Evolutionary conservation across 1,284 basidiomycete genomes (phyloP), one percentile per base, ranked within the genome.

Genomic region (Sphagnurus paluster): DNA sequence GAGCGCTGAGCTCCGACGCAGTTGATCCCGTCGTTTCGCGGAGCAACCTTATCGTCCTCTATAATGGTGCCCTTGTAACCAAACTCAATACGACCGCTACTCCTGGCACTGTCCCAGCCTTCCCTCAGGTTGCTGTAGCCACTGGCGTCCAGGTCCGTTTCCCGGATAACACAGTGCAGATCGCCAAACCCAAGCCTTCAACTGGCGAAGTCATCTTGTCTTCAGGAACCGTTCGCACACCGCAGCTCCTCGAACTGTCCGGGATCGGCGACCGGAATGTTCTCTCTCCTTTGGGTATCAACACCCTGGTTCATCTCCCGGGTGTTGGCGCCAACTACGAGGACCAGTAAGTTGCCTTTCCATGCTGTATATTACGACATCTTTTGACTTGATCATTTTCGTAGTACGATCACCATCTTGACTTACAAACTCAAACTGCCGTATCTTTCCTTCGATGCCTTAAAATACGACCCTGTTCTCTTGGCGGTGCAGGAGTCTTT

Each of bases 171-270:
- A 58, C 59, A 2, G 32, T 49, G 4, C 47, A 54, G 8, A 36
- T 38, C 16, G 63, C 58, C 16, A 50, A 41, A n/a, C 34, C 46
- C 20, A 48, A 47, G 2, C 16, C 29, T 10, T 14, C 16, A 25
- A 36, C 16, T 16, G 62, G 63, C 17, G 63, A 65, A 41, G 61
- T 66, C 13, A 57, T 65, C 30, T 30, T 66, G 6, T 59, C 60
- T 20, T 64, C 63, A 33, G 65, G 65, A 11, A 53, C 60, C 7
- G 46, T 69, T 38, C 61, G 62, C 17, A 63, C 61, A 4, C 65
- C 67, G 7, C 64, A 67, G 43, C 50, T 69, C 5, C 55, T 69
- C 16, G 65, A 68, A 41, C 55, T 68, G 3, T 68, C 66, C 4
- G 66, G 67, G 0, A 63, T 69, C 14, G 67, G 67, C 14, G 53